phyloP scores from a whole-genome alignment of 306 rosid species.

The Vigna angularis region DNA sequence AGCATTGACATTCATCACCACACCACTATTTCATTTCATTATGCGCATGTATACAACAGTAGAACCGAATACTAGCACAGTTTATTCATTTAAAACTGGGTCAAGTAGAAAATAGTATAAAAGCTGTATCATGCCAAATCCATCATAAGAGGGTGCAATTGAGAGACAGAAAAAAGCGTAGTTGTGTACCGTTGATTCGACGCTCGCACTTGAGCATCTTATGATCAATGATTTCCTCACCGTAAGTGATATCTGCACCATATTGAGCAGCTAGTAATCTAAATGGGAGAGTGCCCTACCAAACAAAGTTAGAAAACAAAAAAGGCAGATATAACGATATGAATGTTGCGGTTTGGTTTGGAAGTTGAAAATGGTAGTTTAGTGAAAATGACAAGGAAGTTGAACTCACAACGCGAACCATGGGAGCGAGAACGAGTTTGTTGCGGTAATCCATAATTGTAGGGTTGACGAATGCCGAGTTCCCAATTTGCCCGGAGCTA shows the following conservation, averaged over 20 bases:
- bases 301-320: slow-evolving; percentile 7
- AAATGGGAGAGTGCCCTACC: slow-evolving; percentile 86
- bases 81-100: neutral
- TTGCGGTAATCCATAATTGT: slow-evolving; percentile 75
- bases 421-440: slow-evolving; percentile 88
- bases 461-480: slow-evolving; percentile 29
- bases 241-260: slow-evolving; percentile 85
- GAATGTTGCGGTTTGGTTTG: neutral
- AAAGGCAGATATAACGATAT: neutral
- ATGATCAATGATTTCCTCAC: slow-evolving; percentile 90
- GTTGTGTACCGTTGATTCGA: slow-evolving; percentile 68
- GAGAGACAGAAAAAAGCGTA: neutral
- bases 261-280: slow-evolving; percentile 84
- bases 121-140: neutral
- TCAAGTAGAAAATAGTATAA: neutral
- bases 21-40: slow-evolving; percentile 25
- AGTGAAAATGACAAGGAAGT: neutral
- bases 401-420: slow-evolving; percentile 96
- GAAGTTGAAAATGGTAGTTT: neutral
- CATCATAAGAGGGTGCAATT: neutral
- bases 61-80: neutral
- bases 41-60: neutral
- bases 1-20: slow-evolving; percentile 15
- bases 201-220: slow-evolving; percentile 86
- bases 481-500: no score